Evolutionary conservation across 2,329 filamentous ascomycete species (phyloP).

Genomic region (Phyllosticta citribraziliensis): DNA sequence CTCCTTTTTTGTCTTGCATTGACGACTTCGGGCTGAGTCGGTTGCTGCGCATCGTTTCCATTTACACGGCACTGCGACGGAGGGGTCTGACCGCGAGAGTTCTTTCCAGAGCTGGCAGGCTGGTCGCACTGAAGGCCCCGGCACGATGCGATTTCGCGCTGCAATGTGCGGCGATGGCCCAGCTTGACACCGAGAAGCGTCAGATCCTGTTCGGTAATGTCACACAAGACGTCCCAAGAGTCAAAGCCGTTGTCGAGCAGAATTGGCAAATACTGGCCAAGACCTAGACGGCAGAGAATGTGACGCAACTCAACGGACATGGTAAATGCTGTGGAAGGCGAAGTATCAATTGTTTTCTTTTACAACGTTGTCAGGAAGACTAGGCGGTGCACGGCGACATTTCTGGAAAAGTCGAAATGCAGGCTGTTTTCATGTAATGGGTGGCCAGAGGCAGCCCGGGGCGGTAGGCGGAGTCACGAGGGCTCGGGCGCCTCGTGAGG

Average conservation of each 20-base stretch:
- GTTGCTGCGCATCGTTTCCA: constrained; percentile 13
- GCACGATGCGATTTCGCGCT: constrained; percentile 30
- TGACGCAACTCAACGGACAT: constrained; percentile 16
- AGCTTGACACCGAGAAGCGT: constrained; percentile 29
- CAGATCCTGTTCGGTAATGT: constrained; percentile 32
- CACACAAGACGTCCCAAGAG: constrained; percentile 28
- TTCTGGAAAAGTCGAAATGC: neutral
- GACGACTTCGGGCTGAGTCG: constrained; percentile 17
- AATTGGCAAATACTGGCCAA: constrained; percentile 19
- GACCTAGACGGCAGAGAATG: constrained; percentile 23
- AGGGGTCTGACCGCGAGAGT: neutral
- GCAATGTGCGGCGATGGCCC: constrained; percentile 28
- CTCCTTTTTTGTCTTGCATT: constrained; percentile 24
- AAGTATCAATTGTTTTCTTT: neutral
- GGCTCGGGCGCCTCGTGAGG: neutral
- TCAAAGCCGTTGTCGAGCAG: constrained; percentile 28
- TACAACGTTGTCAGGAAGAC: neutral
- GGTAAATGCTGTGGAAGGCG: neutral
- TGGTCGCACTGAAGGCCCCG: constrained; percentile 21
- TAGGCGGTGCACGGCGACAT: neutral
- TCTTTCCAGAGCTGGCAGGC: constrained; percentile 19
- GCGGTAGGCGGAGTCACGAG: neutral
- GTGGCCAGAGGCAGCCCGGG: neutral
- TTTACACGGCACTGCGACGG: neutral
- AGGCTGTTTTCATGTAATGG: neutral